Base-by-base conservation (phyloP, 352 stramenopile genomes). In the Phytophthora litchii region DNA sequence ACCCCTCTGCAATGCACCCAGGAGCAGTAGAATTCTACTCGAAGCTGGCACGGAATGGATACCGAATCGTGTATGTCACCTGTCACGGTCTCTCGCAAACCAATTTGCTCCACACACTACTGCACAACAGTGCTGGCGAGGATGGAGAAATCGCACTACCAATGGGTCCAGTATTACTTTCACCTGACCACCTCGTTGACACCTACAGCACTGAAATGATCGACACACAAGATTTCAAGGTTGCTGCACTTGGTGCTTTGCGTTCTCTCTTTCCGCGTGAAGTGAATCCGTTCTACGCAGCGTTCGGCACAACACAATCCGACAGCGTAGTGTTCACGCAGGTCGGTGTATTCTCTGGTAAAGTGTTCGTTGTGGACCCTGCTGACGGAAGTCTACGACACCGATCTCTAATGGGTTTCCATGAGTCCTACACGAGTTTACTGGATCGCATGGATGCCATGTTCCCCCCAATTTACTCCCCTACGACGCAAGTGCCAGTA, bases 251-350 rank as follows among this genome's bases (percentile, higher is more conserved):
- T 16, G 77, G 74, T 23, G 78, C 77, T 7, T 54, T 95, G 27
- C 74, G 77, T 14, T 71, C 62, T 12, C 68, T 94, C 2, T 96
- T 95, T 54, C 84, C 84, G 6, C 34, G 70, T 20, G 84, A 92
- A 25, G 72, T 91, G 27, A 92, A 91, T 42, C 83, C 88, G 14
- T 95, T 94, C 54, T 92, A 92, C 58, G 84, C 85, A 2, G 85
- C 81, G 5, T 95, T 96, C 52, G 83, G 85, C 21, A 88, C 78
- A 21, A 87, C 68, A 2, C 51, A 79, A 19, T 72, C 63, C 1
- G 78, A 92, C 50, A 86, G 70, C 29, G 50, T 73, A 7, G 62
- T 81, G 17, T 90, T 94, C 51, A 80, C 75, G 3, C 60, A 88
- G n/a, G 77, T 79, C 1, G 86, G 88, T n/a, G 79, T 96, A 1